Evolutionary conservation across 768 basidiomycete species (phyloP).

Genomic region (Tricholoma saponaceum): DNA sequence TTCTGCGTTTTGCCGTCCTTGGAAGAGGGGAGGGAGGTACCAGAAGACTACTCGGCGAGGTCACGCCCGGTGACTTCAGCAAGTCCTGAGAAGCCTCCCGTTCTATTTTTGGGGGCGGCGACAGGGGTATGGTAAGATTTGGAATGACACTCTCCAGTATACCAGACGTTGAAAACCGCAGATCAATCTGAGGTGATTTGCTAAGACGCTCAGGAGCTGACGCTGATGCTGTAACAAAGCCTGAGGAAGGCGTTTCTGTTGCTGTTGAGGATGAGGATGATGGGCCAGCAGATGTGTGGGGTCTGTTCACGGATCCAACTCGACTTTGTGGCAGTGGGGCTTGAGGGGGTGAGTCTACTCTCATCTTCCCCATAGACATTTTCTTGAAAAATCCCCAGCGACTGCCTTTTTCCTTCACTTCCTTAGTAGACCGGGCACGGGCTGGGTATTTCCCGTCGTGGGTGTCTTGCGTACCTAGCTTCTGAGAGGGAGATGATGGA

Average conservation of each 20-base stretch:
- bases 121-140: slow-evolving; percentile 25
- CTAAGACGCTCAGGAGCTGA: slow-evolving; percentile 30
- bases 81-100: slow-evolving; percentile 24
- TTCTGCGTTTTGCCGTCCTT: slow-evolving; percentile 68
- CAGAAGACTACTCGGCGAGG: slow-evolving; percentile 33
- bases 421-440: slow-evolving; percentile 24
- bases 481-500: slow-evolving; percentile 9
- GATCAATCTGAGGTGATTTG: slow-evolving; percentile 58
- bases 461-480: slow-evolving; percentile 12
- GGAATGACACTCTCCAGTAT: slow-evolving; percentile 45
- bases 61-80: slow-evolving; percentile 19
- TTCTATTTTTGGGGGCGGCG: slow-evolving; percentile 21
- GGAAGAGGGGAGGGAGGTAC: slow-evolving; percentile 39
- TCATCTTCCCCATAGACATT: slow-evolving; percentile 96
- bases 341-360: slow-evolving; percentile 52
- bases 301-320: slow-evolving; percentile 20
- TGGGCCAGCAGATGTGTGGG: slow-evolving; percentile 27
- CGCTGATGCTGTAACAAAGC: slow-evolving; percentile 18
- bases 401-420: slow-evolving; percentile 58
- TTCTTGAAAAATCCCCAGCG: slow-evolving; percentile 97
- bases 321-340: slow-evolving; percentile 32
- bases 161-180: slow-evolving; percentile 71
- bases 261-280: slow-evolving; percentile 16
- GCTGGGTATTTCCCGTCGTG: slow-evolving; percentile 17
- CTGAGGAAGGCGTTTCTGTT: slow-evolving; percentile 15